A percentile compares a stretch with the other conserved stretches of the same genome.
phyloP scores from a whole-genome alignment of 176 grass and related monocot genomes.

The Ensete glaucum region DNA sequence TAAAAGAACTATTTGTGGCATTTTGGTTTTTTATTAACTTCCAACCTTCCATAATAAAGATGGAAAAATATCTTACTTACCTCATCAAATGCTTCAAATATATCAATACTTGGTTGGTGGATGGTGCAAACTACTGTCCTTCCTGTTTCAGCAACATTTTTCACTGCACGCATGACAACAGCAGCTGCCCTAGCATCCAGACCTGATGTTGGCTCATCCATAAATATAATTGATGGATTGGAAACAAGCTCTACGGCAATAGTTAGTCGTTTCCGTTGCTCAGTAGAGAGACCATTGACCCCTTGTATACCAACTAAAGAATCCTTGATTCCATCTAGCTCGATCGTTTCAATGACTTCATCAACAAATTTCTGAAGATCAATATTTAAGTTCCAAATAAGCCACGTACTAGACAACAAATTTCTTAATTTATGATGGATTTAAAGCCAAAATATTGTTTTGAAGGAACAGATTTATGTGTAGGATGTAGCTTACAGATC shows the following conservation, averaged over 20 bases:
- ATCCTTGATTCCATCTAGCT: constrained; percentile 9
- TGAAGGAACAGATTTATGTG: not conserved
- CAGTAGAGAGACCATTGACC: constrained; percentile 15
- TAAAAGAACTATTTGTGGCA: not conserved
- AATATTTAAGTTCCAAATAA: not conserved
- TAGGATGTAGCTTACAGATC: not conserved
- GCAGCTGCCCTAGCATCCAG: constrained; percentile 23
- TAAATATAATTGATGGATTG: constrained; percentile 24
- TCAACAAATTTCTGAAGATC: constrained; percentile 3
- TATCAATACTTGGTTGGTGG: constrained; percentile 23
- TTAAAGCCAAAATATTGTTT: not conserved
- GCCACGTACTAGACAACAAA: not conserved
- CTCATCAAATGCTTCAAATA: constrained; percentile 27
- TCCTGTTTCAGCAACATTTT: constrained; percentile 19
- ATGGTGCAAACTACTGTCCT: constrained; percentile 23
- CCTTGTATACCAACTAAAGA: constrained; percentile 11
- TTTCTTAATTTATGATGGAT: not conserved
- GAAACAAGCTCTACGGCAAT: constrained; percentile 25
- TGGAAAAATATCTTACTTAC: not conserved
- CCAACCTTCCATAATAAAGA: not conserved
- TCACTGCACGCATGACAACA: constrained; percentile 22
- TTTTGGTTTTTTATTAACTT: not conserved
- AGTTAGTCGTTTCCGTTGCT: constrained; percentile 21
- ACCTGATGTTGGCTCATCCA: constrained; percentile 24
- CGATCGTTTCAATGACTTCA: constrained; percentile 19